phyloP scores from a whole-genome alignment of 2,329 filamentous ascomycete species.

The Bertia moriformis region DNA sequence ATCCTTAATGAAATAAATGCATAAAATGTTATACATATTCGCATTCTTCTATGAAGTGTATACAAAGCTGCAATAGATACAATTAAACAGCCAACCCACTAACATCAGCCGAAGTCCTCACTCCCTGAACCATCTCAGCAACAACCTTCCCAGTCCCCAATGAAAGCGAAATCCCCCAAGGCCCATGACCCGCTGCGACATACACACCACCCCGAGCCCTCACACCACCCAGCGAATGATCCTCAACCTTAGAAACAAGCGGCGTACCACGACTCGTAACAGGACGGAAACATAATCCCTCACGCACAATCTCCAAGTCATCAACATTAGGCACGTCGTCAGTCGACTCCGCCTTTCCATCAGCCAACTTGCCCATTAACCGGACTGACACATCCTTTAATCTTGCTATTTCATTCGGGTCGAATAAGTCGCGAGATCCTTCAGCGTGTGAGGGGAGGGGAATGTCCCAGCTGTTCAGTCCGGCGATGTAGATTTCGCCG shows the following conservation, averaged over 20 bases:
- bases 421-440: constrained; percentile 28
- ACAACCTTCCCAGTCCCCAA: constrained; percentile 59
- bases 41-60: background rate
- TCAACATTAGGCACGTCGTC: constrained; percentile 20
- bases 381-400: background rate
- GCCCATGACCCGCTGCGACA: constrained; percentile 58
- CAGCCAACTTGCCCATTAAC: background rate
- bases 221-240: constrained; percentile 34
- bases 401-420: constrained; percentile 16
- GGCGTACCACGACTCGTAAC: constrained; percentile 50
- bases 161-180: constrained; percentile 55
- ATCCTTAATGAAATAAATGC: background rate
- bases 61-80: too few relatives aligned
- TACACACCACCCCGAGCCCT: constrained; percentile 49
- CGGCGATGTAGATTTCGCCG: constrained; percentile 60
- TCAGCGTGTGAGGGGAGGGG: constrained; percentile 33
- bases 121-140: constrained; percentile 53
- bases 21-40: background rate
- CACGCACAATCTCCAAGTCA: constrained; percentile 46
- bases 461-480: constrained; percentile 47
- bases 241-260: constrained; percentile 41
- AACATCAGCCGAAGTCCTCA: constrained; percentile 42
- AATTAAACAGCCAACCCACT: constrained; percentile 30
- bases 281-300: constrained; percentile 61
- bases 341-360: constrained; percentile 23